phyloP scores from a whole-genome alignment of 306 rosid species.

The Prinsepia uniflora region DNA sequence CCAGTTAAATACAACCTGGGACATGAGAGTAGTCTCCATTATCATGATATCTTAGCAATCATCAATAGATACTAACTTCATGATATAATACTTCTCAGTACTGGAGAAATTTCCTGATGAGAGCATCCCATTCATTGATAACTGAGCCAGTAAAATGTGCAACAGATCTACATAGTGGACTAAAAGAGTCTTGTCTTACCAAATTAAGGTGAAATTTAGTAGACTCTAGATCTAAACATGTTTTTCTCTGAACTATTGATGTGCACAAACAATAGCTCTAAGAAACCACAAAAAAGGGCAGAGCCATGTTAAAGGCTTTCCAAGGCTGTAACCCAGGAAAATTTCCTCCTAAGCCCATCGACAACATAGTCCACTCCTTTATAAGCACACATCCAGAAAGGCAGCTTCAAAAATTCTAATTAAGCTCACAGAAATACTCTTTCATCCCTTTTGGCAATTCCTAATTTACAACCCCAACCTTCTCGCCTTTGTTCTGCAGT shows the following conservation, averaged over 20 bases:
- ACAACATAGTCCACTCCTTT: neutral
- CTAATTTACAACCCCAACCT: neutral
- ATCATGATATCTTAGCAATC: neutral
- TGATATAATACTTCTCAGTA: neutral
- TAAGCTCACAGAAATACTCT: neutral
- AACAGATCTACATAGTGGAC: neutral
- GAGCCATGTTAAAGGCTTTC: neutral
- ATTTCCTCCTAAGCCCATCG: neutral
- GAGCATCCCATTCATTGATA: neutral
- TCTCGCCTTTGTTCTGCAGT: neutral
- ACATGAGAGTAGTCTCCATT: too few relatives aligned
- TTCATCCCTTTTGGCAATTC: neutral
- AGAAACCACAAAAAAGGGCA: neutral
- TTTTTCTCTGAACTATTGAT: too few relatives aligned
- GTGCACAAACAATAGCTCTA: neutral
- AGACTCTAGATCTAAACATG: neutral
- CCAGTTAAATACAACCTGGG: too few relatives aligned
- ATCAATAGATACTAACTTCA: neutral
- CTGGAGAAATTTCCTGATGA: neutral
- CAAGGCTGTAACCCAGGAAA: neutral
- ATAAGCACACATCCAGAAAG: neutral
- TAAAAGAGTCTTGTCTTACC: neutral
- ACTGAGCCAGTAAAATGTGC: neutral
- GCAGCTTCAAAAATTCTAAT: neutral
- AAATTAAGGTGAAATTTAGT: neutral